Evolutionary conservation across 1,284 basidiomycete genomes (phyloP).

Genomic region (Ceratobasidium sp.): DNA sequence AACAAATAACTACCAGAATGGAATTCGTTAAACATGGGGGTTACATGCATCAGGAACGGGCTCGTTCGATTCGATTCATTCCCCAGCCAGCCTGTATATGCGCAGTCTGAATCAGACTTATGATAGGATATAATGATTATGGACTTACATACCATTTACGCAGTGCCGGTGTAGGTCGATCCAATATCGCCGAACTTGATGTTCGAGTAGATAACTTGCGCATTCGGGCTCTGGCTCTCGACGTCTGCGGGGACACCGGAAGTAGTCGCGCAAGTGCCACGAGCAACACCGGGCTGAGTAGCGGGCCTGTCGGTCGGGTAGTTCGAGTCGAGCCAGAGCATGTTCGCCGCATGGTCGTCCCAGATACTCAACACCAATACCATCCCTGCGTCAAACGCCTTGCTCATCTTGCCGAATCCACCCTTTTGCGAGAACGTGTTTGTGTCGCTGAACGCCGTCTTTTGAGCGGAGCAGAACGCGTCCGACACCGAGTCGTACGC

Average conservation of each 20-base stretch:
- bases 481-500: slow-evolving; percentile 55
- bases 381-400: slow-evolving; percentile 64
- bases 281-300: slow-evolving; percentile 64
- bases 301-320: slow-evolving; percentile 64
- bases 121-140: too few species aligned
- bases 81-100: too few species aligned
- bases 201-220: slow-evolving; percentile 67
- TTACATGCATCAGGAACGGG: too few species aligned
- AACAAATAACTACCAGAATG: too few species aligned
- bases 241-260: slow-evolving; percentile 64
- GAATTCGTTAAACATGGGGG: too few species aligned
- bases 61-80: too few species aligned
- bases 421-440: slow-evolving; percentile 57
- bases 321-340: slow-evolving; percentile 72
- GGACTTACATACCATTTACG: too few species aligned
- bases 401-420: slow-evolving; percentile 63
- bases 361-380: slow-evolving; percentile 69
- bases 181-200: slow-evolving; percentile 69
- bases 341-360: slow-evolving; percentile 69
- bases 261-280: slow-evolving; percentile 56
- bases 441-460: slow-evolving; percentile 58
- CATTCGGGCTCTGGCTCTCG: slow-evolving; percentile 55
- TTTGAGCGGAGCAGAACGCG: too few species aligned
- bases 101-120: too few species aligned
- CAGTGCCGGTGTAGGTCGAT: too few species aligned